Evolutionary conservation across 1,284 basidiomycete species (phyloP).

Genomic region (Sparassis latifolia): DNA sequence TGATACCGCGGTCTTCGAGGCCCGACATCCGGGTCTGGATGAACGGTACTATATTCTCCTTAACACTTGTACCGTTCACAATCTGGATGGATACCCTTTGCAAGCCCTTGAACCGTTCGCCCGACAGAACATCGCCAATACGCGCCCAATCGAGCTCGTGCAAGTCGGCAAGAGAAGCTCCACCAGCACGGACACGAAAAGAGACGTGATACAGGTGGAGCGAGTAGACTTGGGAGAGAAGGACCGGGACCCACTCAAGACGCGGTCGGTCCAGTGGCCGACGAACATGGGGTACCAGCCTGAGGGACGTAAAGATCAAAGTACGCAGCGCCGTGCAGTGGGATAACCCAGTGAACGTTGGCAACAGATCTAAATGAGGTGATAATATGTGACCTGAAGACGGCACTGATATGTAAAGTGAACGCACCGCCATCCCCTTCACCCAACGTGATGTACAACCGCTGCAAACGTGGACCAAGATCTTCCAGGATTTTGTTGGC

Average conservation of each 20-base stretch:
- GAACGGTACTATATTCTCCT: slow-evolving; percentile 1
- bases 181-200: slow-evolving; percentile 10
- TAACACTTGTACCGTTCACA: slow-evolving; percentile 2
- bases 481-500: slow-evolving; percentile 4
- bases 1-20: slow-evolving; percentile 3
- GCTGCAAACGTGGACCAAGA: slow-evolving; percentile 12
- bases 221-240: slow-evolving; percentile 7
- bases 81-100: slow-evolving; percentile 9
- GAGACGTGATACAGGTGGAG: slow-evolving; percentile 12
- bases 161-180: slow-evolving; percentile 2
- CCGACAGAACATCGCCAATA: slow-evolving; percentile 7
- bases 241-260: slow-evolving; percentile 9
- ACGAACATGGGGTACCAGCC: slow-evolving; percentile 1
- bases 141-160: slow-evolving; percentile 10
- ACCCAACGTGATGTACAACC: slow-evolving; percentile 11
- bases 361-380: neutral
- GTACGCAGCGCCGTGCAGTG: slow-evolving; percentile 6
- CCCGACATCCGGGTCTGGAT: slow-evolving; percentile 6
- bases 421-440: slow-evolving; percentile 8
- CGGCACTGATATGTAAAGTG: neutral
- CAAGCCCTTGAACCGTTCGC: slow-evolving; percentile 9
- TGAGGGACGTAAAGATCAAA: slow-evolving; percentile 8
- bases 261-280: neutral
- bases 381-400: neutral
- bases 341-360: slow-evolving; percentile 5